phyloP scores from a whole-genome alignment of 208 protist species.

The Leishmania lainsoni region DNA sequence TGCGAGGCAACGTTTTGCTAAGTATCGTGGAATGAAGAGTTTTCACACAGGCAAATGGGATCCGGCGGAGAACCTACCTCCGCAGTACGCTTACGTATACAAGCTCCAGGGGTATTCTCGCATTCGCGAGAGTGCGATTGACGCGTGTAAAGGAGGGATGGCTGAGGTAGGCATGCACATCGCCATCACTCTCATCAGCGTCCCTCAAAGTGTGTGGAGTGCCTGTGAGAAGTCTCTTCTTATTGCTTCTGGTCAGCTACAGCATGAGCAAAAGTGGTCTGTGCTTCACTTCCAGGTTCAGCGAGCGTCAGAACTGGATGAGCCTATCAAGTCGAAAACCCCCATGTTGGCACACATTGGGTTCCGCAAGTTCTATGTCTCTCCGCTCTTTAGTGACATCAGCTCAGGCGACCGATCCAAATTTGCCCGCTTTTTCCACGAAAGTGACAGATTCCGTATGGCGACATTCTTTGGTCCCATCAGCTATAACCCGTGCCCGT shows the following conservation, averaged over 20 bases:
- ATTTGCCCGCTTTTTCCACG: constrained; percentile 87
- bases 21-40: constrained; percentile 89
- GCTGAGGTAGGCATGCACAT: constrained; percentile 60
- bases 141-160: constrained; percentile 57
- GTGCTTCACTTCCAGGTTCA: constrained; percentile 89
- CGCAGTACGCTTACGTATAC: constrained; percentile 90
- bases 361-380: constrained; percentile 92
- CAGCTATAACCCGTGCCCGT: constrained; percentile 83
- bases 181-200: constrained; percentile 67
- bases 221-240: constrained; percentile 45
- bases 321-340: constrained; percentile 89
- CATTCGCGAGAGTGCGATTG: constrained; percentile 70
- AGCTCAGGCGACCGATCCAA: constrained; percentile 81
- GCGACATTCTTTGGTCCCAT: constrained; percentile 89
- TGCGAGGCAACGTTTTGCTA: constrained; percentile 87
- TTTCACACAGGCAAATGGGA: constrained; percentile 89
- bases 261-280: constrained; percentile 92
- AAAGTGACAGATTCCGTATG: constrained; percentile 80
- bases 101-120: constrained; percentile 84
- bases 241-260: constrained; percentile 85
- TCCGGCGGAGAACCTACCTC: constrained; percentile 77
- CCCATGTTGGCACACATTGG: constrained; percentile 90
- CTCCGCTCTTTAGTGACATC: constrained; percentile 87
- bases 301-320: constrained; percentile 63
- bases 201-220: constrained; percentile 53